phyloP scores from a whole-genome alignment of 2,329 filamentous ascomycete genomes.

The Microdochium bolleyi region DNA sequence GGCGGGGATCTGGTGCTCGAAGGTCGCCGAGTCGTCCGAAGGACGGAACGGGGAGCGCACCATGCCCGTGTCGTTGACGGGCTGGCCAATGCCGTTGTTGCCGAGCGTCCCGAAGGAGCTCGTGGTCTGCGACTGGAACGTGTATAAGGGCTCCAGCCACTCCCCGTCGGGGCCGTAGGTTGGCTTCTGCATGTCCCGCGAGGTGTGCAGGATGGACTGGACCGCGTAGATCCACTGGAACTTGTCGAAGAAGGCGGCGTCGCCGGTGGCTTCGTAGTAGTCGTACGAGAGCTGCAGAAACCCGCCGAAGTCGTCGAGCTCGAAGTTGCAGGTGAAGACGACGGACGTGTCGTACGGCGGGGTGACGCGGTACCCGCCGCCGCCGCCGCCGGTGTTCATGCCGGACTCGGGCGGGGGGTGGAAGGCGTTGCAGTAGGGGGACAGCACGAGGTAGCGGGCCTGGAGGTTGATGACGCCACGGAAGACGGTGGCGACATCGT shows the following conservation, averaged over 20 bases:
- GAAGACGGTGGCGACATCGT: conserved; percentile 60
- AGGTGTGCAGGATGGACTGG: conserved; percentile 48
- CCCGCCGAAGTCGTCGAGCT: conserved; percentile 71
- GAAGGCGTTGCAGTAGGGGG: conserved; percentile 90
- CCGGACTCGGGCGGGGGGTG: conserved; percentile 75
- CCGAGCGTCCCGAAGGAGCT: conserved; percentile 73
- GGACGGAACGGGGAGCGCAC: conserved; percentile 84
- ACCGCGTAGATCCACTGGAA: conserved; percentile 62
- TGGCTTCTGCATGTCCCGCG: conserved; percentile 53
- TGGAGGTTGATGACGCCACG: conserved; percentile 72
- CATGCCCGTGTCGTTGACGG: conserved; percentile 71
- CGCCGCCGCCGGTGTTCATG: conserved; percentile 48
- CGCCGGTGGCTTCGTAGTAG: conserved; percentile 61
- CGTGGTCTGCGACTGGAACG: conserved; percentile 64
- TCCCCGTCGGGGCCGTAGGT: conserved; percentile 55
- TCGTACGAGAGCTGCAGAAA: conserved; percentile 67
- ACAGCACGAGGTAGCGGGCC: conserved; percentile 58
- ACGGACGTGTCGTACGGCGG: conserved; percentile 58
- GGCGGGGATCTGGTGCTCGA: conserved; percentile 80
- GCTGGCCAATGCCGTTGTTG: conserved; percentile 71
- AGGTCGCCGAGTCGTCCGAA: conserved; percentile 78
- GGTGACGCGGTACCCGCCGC: conserved; percentile 50
- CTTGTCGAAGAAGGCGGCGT: conserved; percentile 59
- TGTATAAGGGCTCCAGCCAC: conserved; percentile 52
- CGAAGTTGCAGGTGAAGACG: conserved; percentile 82